Percentiles rank a stretch among this genome's conserved stretches.
Evolutionary conservation across 2,329 filamentous ascomycete genomes (phyloP).

Genomic region (Mariannaea elegans): DNA sequence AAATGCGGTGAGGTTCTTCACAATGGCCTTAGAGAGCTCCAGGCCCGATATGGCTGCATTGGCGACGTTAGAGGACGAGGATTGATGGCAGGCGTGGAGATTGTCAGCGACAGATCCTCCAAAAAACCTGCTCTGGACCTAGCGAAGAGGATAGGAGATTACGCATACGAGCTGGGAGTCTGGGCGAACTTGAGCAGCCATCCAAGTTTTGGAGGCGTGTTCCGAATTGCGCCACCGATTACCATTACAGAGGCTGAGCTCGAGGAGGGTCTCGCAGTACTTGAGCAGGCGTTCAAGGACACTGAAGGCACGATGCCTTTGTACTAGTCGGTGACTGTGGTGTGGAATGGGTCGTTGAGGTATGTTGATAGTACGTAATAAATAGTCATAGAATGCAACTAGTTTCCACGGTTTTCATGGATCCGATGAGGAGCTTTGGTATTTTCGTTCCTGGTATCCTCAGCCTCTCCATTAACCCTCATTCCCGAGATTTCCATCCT

Average conservation of each 20-base stretch:
- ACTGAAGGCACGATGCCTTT: constrained; percentile 17
- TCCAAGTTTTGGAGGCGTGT: constrained; percentile 63
- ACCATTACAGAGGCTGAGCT: constrained; percentile 62
- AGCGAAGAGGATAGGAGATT: constrained; percentile 56
- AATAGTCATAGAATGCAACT: too few relatives aligned
- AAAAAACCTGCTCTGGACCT: constrained; percentile 59
- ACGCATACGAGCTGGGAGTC: constrained; percentile 60
- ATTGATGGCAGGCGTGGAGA: constrained; percentile 66
- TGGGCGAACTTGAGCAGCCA: constrained; percentile 66
- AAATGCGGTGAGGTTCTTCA: constrained; percentile 56
- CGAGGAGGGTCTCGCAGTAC: constrained; percentile 59
- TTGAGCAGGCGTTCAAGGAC: constrained; percentile 56
- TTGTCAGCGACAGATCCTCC: constrained; percentile 59
- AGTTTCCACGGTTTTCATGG: too few relatives aligned
- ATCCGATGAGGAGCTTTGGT: too few relatives aligned
- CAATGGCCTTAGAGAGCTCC: constrained; percentile 55
- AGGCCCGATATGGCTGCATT: constrained; percentile 65
- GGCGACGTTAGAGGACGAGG: constrained; percentile 69
- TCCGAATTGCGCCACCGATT: constrained; percentile 68
- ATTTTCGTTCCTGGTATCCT: not conserved
- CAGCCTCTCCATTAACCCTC: not conserved
- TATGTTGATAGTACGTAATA: not conserved
- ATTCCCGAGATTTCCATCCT: not conserved
- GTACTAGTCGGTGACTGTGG: not conserved
- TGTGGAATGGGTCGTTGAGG: not conserved